Conservation (phyloP, 2,329 filamentous ascomycete species). For the Cladosporium sp. region DNA sequence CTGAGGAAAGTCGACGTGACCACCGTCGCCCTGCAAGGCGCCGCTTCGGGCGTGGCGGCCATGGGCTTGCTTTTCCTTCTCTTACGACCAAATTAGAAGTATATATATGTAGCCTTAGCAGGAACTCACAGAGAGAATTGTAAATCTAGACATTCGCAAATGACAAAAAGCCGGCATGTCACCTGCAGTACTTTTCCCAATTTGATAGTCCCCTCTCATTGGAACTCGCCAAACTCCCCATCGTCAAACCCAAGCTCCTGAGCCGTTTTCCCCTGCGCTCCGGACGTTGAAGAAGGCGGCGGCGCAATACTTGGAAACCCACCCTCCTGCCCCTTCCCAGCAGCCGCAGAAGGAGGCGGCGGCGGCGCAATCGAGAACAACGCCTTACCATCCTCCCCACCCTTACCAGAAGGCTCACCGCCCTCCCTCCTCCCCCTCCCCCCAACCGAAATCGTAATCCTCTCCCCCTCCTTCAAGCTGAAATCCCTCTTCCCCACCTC, state of each 20-base stretch:
- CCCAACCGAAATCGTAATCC: slow-evolving; percentile 75
- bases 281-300: slow-evolving; percentile 58
- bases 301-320: slow-evolving; percentile 65
- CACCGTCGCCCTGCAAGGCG: slow-evolving; percentile 41
- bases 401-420: slow-evolving; percentile 30
- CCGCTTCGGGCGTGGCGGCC: slow-evolving; percentile 37
- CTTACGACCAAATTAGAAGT: slow-evolving; percentile 26
- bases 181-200: not conserved
- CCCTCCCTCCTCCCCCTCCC: slow-evolving; percentile 47
- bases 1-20: slow-evolving; percentile 45
- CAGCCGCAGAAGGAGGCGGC: slow-evolving; percentile 43
- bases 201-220: slow-evolving; percentile 39
- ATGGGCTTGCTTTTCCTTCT: slow-evolving; percentile 34
- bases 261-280: slow-evolving; percentile 30
- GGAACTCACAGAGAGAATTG: slow-evolving; percentile 5
- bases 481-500: slow-evolving; percentile 74
- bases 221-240: slow-evolving; percentile 83
- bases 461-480: slow-evolving; percentile 84
- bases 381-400: slow-evolving; percentile 41
- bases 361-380: slow-evolving; percentile 75
- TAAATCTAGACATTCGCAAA: too few relatives aligned
- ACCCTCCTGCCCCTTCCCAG: slow-evolving; percentile 33
- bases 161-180: not conserved
- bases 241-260: slow-evolving; percentile 78
- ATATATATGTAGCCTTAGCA: slow-evolving; percentile 10